Evolutionary conservation across 768 basidiomycete genomes (phyloP).

Genomic region (Phaffia tasmanica): DNA sequence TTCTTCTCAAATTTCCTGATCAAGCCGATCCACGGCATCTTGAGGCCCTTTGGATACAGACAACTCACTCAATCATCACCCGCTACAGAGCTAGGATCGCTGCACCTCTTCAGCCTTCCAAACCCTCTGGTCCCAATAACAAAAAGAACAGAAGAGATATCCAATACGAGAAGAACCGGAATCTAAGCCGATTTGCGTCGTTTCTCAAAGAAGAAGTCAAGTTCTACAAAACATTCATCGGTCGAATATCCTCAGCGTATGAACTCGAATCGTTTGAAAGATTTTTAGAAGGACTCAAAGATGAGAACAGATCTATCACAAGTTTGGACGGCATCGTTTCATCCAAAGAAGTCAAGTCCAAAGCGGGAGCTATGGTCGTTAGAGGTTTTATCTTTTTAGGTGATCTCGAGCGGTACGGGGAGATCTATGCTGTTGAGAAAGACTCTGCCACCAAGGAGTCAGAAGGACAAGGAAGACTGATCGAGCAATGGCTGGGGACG

Average conservation of each 20-base stretch:
- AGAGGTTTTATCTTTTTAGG: conserved; percentile 86
- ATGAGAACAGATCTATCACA: conserved; percentile 42
- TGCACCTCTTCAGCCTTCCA: conserved; percentile 28
- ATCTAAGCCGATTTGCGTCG: conserved; percentile 30
- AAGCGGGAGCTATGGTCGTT: conserved; percentile 52
- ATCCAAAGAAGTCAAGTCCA: conserved; percentile 33
- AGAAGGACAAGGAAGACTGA: conserved; percentile 17
- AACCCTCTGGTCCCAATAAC: neutral
- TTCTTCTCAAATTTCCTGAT: no score
- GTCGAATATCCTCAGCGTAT: conserved; percentile 32
- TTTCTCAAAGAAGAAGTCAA: no score
- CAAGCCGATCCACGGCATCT: conserved; percentile 42
- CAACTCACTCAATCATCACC: conserved; percentile 72
- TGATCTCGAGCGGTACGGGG: conserved; percentile 86
- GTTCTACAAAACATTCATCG: conserved; percentile 32
- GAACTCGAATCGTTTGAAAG: conserved; percentile 28
- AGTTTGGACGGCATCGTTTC: conserved; percentile 40
- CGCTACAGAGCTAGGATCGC: conserved; percentile 67
- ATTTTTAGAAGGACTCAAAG: conserved; percentile 39
- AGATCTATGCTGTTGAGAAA: conserved; percentile 61
- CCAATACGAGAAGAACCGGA: neutral
- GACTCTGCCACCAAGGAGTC: conserved; percentile 40
- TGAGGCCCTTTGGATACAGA: conserved; percentile 86
- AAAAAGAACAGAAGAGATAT: neutral
- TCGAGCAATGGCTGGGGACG: neutral